These are phyloP conservation scores for Cercis canadensis DNA, from an alignment of 306 rosid species.

Conservation along the genomic window DNA sequence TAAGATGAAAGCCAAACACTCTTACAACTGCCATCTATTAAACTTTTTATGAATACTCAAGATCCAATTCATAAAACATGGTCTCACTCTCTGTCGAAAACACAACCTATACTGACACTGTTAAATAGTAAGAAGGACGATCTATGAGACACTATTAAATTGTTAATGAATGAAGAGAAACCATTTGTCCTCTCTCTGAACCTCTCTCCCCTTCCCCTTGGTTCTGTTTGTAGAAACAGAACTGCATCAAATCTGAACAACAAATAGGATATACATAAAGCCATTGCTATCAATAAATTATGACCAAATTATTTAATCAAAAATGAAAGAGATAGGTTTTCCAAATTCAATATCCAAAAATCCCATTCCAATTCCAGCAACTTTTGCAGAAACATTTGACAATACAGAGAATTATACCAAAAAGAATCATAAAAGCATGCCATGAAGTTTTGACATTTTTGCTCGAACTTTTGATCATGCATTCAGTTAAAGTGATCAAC, in stretches of 20 bases:
- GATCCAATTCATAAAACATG: not conserved
- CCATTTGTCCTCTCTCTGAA: too few species aligned
- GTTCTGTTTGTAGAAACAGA: too few species aligned
- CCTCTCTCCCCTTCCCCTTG: too few species aligned
- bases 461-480: not conserved
- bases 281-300: not conserved
- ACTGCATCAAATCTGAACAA: conserved; percentile 10
- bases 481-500: not conserved
- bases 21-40: not conserved
- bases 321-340: not conserved
- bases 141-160: too few species aligned
- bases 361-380: not conserved
- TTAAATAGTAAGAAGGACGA: too few species aligned
- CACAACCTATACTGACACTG: too few species aligned
- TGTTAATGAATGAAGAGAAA: too few species aligned
- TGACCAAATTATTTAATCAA: not conserved
- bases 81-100: too few species aligned
- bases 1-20: conserved; percentile 1
- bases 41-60: conserved; percentile 11
- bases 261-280: not conserved
- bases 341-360: not conserved
- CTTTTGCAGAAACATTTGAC: too few species aligned
- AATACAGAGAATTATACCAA: too few species aligned
- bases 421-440: too few species aligned
- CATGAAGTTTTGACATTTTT: too few species aligned